These are phyloP conservation scores for Echium plantagineum DNA, from an alignment of 257 asterid species.

Conservation along the genomic window DNA sequence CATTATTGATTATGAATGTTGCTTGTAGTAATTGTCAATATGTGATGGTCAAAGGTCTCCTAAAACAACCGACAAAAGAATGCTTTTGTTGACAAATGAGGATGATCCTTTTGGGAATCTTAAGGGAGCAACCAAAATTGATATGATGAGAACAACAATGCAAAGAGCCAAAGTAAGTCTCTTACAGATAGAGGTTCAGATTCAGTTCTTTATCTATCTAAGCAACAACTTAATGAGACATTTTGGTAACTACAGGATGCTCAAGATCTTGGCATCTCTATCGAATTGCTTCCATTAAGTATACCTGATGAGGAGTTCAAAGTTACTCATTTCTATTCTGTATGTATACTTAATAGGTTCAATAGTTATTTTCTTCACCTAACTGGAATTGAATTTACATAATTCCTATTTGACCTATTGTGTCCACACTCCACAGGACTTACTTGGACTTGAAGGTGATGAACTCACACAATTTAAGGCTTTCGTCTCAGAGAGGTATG, in stretches of 20 bases:
- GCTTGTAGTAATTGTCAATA: slow-evolving; percentile 2
- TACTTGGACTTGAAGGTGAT: slow-evolving; percentile 76
- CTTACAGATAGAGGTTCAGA: neutral
- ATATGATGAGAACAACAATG: slow-evolving; percentile 86
- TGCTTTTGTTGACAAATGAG: slow-evolving; percentile 79
- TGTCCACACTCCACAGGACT: slow-evolving; percentile 49
- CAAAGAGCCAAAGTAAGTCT: slow-evolving; percentile 83
- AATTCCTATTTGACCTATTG: slow-evolving; percentile 16
- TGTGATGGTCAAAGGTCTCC: slow-evolving; percentile 46
- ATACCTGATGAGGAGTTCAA: slow-evolving; percentile 71
- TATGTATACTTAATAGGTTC: slow-evolving; percentile 26
- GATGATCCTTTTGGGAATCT: slow-evolving; percentile 91
- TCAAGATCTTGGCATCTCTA: slow-evolving; percentile 85
- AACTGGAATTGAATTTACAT: neutral
- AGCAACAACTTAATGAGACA: slow-evolving; percentile 3
- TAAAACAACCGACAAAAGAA: slow-evolving; percentile 72
- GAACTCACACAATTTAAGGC: slow-evolving; percentile 65
- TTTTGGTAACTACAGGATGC: slow-evolving; percentile 52
- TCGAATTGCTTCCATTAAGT: slow-evolving; percentile 84
- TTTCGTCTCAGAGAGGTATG: slow-evolving; percentile 71
- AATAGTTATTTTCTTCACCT: slow-evolving; percentile 2
- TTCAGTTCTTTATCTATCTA: neutral
- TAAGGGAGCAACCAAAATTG: slow-evolving; percentile 77
- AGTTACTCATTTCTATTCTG: slow-evolving; percentile 70
- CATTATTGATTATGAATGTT: neutral